Evolutionary conservation across 345 rosid species (phyloP).

Genomic region (Kandelia obovata): DNA sequence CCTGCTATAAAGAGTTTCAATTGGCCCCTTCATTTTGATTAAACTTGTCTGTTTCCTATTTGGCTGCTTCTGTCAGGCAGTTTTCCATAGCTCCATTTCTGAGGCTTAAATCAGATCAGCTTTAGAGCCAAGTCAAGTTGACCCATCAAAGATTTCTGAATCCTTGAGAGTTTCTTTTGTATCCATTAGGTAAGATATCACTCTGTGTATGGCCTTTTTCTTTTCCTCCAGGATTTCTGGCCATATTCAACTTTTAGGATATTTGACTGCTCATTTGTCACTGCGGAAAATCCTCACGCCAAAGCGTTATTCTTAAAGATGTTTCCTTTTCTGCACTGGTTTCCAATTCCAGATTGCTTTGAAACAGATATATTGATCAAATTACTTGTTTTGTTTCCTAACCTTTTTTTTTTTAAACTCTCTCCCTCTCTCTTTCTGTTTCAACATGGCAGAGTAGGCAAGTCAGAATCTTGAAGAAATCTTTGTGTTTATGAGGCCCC

Average conservation of each 20-base stretch:
- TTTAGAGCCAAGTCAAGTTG: constrained; percentile 38
- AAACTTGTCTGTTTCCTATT: constrained; percentile 12
- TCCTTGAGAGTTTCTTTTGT: constrained; percentile 8
- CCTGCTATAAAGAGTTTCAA: constrained; percentile 31
- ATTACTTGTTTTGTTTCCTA: not conserved
- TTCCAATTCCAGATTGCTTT: constrained; percentile 10
- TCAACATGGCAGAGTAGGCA: constrained; percentile 26
- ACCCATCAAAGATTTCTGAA: constrained; percentile 25
- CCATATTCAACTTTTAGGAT: not conserved
- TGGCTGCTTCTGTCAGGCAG: not conserved
- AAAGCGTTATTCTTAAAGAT: not conserved
- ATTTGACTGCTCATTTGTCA: constrained; percentile 3
- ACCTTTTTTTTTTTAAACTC: not conserved
- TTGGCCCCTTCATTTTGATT: constrained; percentile 26
- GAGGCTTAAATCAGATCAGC: constrained; percentile 34
- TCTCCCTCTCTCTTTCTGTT: constrained; percentile 4
- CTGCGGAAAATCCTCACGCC: too few relatives aligned
- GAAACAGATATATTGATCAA: not conserved
- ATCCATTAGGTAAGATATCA: constrained; percentile 8
- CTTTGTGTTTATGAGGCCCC: constrained; percentile 6
- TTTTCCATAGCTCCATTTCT: constrained; percentile 1
- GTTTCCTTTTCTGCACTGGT: constrained; percentile 12
- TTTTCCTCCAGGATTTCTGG: not conserved
- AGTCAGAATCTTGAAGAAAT: constrained; percentile 19
- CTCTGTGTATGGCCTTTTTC: not conserved